Conservation (phyloP, 148 eudicot genomes). For the Vaccinium vitisidaea region DNA sequence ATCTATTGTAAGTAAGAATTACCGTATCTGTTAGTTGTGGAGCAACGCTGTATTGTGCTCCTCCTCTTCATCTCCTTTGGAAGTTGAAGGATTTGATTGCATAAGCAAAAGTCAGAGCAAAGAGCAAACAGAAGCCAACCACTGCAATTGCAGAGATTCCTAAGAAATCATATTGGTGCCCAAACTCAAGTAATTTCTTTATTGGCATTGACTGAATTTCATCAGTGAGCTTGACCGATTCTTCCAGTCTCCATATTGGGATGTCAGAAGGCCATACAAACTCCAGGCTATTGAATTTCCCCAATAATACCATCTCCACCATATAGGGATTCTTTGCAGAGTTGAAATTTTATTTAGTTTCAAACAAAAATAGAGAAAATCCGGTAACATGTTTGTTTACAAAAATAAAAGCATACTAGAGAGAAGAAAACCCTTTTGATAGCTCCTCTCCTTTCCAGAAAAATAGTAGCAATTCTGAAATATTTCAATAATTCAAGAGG, state of each 20-base stretch:
- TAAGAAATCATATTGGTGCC: slow-evolving; percentile 70
- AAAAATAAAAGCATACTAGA: not conserved
- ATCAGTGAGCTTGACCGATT: slow-evolving; percentile 57
- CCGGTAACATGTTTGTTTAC: not conserved
- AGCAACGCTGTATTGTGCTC: not conserved
- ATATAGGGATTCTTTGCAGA: slow-evolving; percentile 62
- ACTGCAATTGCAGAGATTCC: slow-evolving; percentile 62
- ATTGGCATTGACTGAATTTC: slow-evolving; percentile 44
- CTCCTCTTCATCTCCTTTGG: slow-evolving; percentile 66
- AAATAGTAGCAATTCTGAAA: not conserved
- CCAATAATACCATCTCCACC: slow-evolving; percentile 99
- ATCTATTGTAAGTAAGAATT: not conserved
- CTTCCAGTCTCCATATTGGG: slow-evolving; percentile 67
- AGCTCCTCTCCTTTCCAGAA: not conserved
- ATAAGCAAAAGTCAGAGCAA: slow-evolving; percentile 79
- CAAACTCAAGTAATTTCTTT: slow-evolving; percentile 52
- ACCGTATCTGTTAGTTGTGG: slow-evolving; percentile 18
- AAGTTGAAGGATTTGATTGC: slow-evolving; percentile 87
- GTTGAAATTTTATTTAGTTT: no score
- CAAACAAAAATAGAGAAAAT: no score
- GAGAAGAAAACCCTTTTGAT: not conserved
- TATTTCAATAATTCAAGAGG: not conserved
- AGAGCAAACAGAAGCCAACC: slow-evolving; percentile 57
- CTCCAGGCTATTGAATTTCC: slow-evolving; percentile 94
- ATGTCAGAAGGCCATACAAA: slow-evolving; percentile 85